Base-by-base conservation (phyloP, 2,329 filamentous ascomycete genomes). In the Calonectria honghensis region DNA sequence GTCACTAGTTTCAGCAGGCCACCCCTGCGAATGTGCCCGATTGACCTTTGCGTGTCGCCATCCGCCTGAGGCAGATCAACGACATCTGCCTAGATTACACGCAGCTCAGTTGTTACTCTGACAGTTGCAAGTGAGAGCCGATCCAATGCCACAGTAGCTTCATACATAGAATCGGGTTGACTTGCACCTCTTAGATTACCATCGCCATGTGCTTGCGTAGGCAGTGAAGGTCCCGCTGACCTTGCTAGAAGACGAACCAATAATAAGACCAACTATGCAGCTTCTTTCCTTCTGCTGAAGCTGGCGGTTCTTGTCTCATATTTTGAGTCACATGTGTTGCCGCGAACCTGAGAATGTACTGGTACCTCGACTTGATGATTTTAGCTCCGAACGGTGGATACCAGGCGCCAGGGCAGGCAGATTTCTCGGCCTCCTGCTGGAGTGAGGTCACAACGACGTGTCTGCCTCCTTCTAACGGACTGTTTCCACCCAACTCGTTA, bases 1-100 rank as follows among this genome's bases (percentile, higher is more conserved):
- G 39, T 41, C 16, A 32, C 61, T 65, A 65, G 61, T 65, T 65
- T 32, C 29, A 65, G 61, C 39, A n/a, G 39, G 39, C 41, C 31
- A 35, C 29, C 61, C 61, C 41, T 65, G 41, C 14, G 7, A 65
- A 41, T 4, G 6, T 16, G 24, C 27, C 27, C 20, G 13, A 24
- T 35, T 31, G 16, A 29, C 18, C 27, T n/a, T 65, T 6, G 41
- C 31, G 20, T 18, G 27, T 29, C 20, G 27, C 59, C 27, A 32
- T 32, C 39, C 39, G 29, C 3, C 27, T 37, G 18, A 6, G 9
- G 20, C 31, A n/a, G 20, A 27, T 39, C 16, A 39, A 10, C 14
- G n/a, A 16, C 24, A 16, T 39, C 35, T 63, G 57, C 57, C 57
- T 63, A 24, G 16, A 39, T 27, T 32, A 18, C 7, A 31, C 27